A percentile compares a stretch with the other conserved stretches of the same genome.
phyloP scores from a whole-genome alignment of 2,329 filamentous ascomycete species.

The Pseudonectria buxi region DNA sequence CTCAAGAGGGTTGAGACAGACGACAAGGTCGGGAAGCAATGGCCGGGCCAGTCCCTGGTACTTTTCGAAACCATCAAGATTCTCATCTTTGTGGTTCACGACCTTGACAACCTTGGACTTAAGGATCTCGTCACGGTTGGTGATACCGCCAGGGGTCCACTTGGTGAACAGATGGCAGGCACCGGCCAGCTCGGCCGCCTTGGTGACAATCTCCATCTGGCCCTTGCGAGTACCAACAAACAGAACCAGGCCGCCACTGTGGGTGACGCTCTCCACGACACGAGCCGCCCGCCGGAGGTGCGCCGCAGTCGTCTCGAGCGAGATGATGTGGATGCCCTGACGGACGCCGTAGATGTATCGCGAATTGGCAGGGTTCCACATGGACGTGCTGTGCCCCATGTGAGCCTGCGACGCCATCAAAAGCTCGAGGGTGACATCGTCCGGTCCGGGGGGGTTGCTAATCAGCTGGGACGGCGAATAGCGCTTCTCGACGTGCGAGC shows the following conservation, averaged over 20 bases:
- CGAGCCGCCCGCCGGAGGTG: constrained; percentile 90
- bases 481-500: constrained; percentile 42
- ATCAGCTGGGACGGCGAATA: constrained; percentile 69
- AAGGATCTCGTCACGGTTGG: constrained; percentile 89
- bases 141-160: constrained; percentile 88
- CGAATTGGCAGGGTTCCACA: constrained; percentile 93
- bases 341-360: constrained; percentile 90
- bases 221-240: constrained; percentile 84
- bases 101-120: constrained; percentile 62
- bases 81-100: constrained; percentile 66
- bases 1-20: constrained; percentile 88
- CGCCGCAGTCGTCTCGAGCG: constrained; percentile 79
- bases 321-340: constrained; percentile 86
- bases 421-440: constrained; percentile 83
- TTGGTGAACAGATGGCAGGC: constrained; percentile 87
- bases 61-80: constrained; percentile 54
- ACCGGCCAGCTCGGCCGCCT: constrained; percentile 68
- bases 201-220: constrained; percentile 73
- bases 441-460: constrained; percentile 64
- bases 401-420: constrained; percentile 83
- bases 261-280: constrained; percentile 80
- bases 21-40: constrained; percentile 80
- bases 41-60: constrained; percentile 58
- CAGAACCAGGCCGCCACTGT: constrained; percentile 74
- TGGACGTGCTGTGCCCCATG: constrained; percentile 81